These are phyloP conservation scores for Pulveroboletus sp. DNA, from an alignment of 768 basidiomycete genomes.

Conservation along the genomic window DNA sequence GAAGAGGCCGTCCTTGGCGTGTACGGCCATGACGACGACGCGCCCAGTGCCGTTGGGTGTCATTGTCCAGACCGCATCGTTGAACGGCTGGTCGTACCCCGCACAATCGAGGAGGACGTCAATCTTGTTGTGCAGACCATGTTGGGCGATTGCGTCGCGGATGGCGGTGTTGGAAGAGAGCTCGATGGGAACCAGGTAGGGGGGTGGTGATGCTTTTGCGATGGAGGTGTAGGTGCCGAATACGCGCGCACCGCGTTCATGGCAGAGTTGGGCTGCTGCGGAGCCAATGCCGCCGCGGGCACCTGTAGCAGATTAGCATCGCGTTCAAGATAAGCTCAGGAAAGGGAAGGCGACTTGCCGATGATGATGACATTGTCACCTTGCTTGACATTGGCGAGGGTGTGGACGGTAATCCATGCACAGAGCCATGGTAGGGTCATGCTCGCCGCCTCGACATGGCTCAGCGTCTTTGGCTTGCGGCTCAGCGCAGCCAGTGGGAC, in stretches of 20 bases:
- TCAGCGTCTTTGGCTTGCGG: conserved; percentile 28
- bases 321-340: background rate
- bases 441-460: conserved; percentile 28
- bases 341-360: conserved; percentile 10
- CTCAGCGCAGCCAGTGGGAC: conserved; percentile 29
- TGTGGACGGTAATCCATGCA: conserved; percentile 37
- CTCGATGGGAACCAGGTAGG: conserved; percentile 32
- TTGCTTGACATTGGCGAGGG: conserved; percentile 30
- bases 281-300: conserved; percentile 35
- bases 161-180: conserved; percentile 31
- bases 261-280: conserved; percentile 32
- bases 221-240: conserved; percentile 36
- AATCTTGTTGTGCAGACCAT: conserved; percentile 28
- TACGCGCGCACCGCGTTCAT: conserved; percentile 29
- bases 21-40: conserved; percentile 35
- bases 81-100: conserved; percentile 32
- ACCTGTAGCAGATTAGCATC: conserved; percentile 15
- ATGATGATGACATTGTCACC: conserved; percentile 35
- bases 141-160: conserved; percentile 26
- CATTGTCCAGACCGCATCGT: conserved; percentile 34
- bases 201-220: conserved; percentile 18
- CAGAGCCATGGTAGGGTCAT: conserved; percentile 35
- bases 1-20: conserved; percentile 32
- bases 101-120: conserved; percentile 35
- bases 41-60: conserved; percentile 31